These are phyloP conservation scores for Fusarium aywerte DNA, from an alignment of 2,329 filamentous ascomycete genomes.

Conservation along the genomic window DNA sequence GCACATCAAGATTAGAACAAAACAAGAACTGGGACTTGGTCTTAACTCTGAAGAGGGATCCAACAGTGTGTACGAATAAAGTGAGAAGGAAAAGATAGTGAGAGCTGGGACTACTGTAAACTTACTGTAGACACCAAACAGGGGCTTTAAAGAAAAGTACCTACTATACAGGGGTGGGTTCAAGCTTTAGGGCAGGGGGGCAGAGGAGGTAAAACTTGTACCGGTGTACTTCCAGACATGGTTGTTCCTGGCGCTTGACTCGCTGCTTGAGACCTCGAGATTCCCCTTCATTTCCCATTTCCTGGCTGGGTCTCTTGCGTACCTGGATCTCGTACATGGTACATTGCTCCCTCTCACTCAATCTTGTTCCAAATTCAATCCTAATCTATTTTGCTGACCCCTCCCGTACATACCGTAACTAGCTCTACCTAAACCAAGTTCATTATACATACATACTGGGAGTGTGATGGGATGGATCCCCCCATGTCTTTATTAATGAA, in stretches of 20 bases:
- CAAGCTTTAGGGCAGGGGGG: conserved; percentile 1
- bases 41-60: neutral
- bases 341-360: conserved; percentile 14
- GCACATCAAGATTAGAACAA: conserved; percentile 6
- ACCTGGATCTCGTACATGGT: conserved; percentile 39
- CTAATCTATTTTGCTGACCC: conserved; percentile 45
- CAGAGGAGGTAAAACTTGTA: conserved; percentile 6
- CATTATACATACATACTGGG: conserved; percentile 11
- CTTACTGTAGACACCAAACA: conserved; percentile 6
- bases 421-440: no score
- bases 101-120: conserved; percentile 7
- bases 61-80: neutral
- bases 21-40: neutral
- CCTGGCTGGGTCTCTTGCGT: conserved; percentile 14
- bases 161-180: neutral
- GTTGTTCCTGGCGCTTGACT: conserved; percentile 35
- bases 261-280: conserved; percentile 23
- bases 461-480: neutral
- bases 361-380: conserved; percentile 11
- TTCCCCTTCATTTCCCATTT: conserved; percentile 41
- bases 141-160: conserved; percentile 3
- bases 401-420: conserved; percentile 29
- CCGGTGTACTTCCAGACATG: conserved; percentile 31
- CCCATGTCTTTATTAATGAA: conserved; percentile 42
- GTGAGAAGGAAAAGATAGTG: neutral